phyloP scores from a whole-genome alignment of 352 stramenopile genomes.

The Phytophthora kernoviae region DNA sequence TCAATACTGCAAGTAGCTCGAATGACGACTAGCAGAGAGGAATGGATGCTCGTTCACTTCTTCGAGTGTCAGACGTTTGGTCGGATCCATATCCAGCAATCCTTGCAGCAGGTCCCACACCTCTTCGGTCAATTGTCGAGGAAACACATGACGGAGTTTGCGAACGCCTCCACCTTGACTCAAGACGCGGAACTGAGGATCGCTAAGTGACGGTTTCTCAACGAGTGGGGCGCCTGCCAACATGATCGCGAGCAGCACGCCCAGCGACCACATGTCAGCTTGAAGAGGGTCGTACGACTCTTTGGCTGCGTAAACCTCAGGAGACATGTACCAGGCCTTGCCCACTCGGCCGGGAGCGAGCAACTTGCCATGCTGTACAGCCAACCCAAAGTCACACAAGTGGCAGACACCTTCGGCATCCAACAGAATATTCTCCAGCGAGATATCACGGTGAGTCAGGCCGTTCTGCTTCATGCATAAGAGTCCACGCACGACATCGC shows the following conservation, averaged over 20 bases:
- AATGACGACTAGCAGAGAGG: slow-evolving; percentile 12
- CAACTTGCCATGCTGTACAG: slow-evolving; percentile 24
- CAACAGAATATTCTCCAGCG: slow-evolving; percentile 67
- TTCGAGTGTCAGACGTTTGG: slow-evolving; percentile 41
- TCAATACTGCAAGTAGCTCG: too few relatives aligned
- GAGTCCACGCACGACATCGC: slow-evolving; percentile 40
- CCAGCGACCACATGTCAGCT: slow-evolving; percentile 69
- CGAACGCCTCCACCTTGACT: slow-evolving; percentile 39
- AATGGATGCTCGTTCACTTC: slow-evolving; percentile 46
- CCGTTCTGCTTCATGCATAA: slow-evolving; percentile 45
- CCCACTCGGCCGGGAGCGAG: slow-evolving; percentile 44
- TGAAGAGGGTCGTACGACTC: slow-evolving; percentile 44
- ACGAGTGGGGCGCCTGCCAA: slow-evolving; percentile 56
- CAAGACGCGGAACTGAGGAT: slow-evolving; percentile 49
- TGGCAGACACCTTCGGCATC: slow-evolving; percentile 42
- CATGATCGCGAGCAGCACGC: slow-evolving; percentile 68
- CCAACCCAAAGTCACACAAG: slow-evolving; percentile 65
- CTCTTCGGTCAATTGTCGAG: slow-evolving; percentile 30
- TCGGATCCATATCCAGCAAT: slow-evolving; percentile 36
- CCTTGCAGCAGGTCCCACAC: slow-evolving; percentile 34
- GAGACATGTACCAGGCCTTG: slow-evolving; percentile 75
- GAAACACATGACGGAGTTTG: slow-evolving; percentile 49
- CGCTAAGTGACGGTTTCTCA: slow-evolving; percentile 34
- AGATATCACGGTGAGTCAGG: slow-evolving; percentile 67
- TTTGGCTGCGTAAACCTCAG: slow-evolving; percentile 55